Base-by-base conservation (phyloP, 169 alveolate species). In the Plasmodium chabaudi region DNA sequence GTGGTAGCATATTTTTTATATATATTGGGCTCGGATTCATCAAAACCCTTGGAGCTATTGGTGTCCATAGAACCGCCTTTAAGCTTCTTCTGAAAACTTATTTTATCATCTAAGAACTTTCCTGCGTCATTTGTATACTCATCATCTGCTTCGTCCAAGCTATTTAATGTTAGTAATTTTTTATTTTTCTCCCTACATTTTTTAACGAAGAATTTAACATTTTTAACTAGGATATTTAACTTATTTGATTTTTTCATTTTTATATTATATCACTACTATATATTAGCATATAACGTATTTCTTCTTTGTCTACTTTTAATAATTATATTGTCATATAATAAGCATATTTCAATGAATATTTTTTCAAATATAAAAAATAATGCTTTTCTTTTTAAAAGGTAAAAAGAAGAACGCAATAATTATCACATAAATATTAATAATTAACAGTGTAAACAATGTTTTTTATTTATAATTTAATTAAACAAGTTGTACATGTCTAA, bases 111-210 rank as follows among this genome's bases (percentile, higher is more conserved):
- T 42, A 57, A 21, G 57, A 77, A 25, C 2, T n/a, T 77, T 53
- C 65, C 75, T 12, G 79, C 15, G 17, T n/a, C 27, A 17, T 17
- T 9, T 23, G 60, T 25, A 17, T n/a, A n/a, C n/a, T 17, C 74
- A 47, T 77, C 77, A 68, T 61, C 67, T 19, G 27, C 17, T 42
- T 59, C 71, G n/a, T 77, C 88, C 65, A 77, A 53, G 23, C 88
- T 77, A 7, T 69, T 77, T 60, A 77, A 15, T 46, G 70, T 63
- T 34, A 77, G 67, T 53, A 77, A 44, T 64, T 77, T 77, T 57
- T 77, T 61, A 56, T 77, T 77, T 64, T 77, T 61, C 49, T 77
- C 88, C 21, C 79, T 77, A 39, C 88, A 77, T 77, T 63, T 77
- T 27, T 53, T 77, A 21, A 77, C 88, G 68, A 77, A 77, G 49